Conservation (phyloP, 2,329 filamentous ascomycete genomes). For the Scedosporium aurantiacum region DNA sequence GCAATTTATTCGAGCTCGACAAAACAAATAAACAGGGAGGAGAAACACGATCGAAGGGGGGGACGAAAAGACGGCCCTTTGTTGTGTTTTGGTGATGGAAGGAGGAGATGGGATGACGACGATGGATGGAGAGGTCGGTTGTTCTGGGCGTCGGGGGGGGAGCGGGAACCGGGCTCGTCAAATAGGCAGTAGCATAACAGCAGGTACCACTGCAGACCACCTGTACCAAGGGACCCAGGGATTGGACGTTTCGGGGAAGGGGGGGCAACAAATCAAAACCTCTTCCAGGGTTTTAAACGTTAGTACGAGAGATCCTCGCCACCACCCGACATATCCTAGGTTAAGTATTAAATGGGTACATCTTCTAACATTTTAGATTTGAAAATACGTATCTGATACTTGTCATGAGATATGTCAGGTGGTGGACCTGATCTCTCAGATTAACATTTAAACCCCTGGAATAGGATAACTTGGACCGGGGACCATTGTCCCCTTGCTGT, state of each 20-base stretch:
- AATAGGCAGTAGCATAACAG: slow-evolving; percentile 2
- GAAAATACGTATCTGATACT: too few relatives aligned
- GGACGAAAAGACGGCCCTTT: slow-evolving; percentile 1
- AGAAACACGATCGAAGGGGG: neutral
- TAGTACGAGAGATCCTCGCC: too few relatives aligned
- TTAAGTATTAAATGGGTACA: too few relatives aligned
- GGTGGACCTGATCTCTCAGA: too few relatives aligned
- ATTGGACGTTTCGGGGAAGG: neutral
- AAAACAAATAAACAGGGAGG: neutral
- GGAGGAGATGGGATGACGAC: slow-evolving; percentile 7
- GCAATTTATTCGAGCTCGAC: too few relatives aligned
- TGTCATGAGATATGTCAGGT: too few relatives aligned
- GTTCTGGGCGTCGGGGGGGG: neutral
- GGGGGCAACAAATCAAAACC: neutral
- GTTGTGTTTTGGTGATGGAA: slow-evolving; percentile 4
- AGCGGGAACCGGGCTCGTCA: neutral
- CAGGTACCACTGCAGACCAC: neutral
- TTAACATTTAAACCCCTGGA: too few relatives aligned
- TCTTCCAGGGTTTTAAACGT: too few relatives aligned
- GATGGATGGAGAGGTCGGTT: neutral
- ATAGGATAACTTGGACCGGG: too few relatives aligned
- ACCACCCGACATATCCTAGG: too few relatives aligned
- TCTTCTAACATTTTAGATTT: too few relatives aligned
- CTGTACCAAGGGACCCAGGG: neutral
- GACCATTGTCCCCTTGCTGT: too few relatives aligned